A percentile compares a stretch with the other conserved stretches of the same genome.
phyloP scores from a whole-genome alignment of 1,139 yeast genomes.

The Yamadazyma diospyri region DNA sequence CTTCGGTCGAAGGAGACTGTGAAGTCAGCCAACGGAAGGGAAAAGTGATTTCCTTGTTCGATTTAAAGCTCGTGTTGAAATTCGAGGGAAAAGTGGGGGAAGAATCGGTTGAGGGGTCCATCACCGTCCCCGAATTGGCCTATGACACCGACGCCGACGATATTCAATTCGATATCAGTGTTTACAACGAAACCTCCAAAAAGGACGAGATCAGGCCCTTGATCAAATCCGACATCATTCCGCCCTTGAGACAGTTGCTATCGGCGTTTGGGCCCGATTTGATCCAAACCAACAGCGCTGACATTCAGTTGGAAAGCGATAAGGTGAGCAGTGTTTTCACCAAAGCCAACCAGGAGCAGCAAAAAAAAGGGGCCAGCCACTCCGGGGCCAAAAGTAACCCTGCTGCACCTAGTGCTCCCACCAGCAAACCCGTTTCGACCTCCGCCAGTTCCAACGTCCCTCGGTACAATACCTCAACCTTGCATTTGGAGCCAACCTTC shows the following conservation, averaged over 20 bases:
- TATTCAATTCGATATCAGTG: constrained; percentile 73
- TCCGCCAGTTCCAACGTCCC: constrained; percentile 33
- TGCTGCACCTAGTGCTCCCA: constrained; percentile 13
- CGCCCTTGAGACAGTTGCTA: constrained; percentile 61
- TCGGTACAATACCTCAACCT: constrained; percentile 72
- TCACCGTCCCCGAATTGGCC: constrained; percentile 89
- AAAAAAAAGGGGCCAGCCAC: constrained; percentile 3
- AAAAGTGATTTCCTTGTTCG: constrained; percentile 88
- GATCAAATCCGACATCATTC: constrained; percentile 61
- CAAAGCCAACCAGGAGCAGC: constrained; percentile 52
- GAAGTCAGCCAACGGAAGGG: constrained; percentile 97
- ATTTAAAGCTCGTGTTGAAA: constrained; percentile 63
- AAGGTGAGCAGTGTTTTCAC: constrained; percentile 68
- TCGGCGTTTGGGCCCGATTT: constrained; percentile 72
- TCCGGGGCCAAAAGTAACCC: constrained; percentile 5
- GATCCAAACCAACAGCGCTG: constrained; percentile 72
- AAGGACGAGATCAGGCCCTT: constrained; percentile 49
- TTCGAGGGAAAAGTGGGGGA: constrained; percentile 48
- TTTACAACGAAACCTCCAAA: constrained; percentile 57
- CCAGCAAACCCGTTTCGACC: constrained; percentile 4
- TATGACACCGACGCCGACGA: constrained; percentile 86
- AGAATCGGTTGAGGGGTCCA: constrained; percentile 56
- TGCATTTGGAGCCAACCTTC: constrained; percentile 77
- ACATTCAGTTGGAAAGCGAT: constrained; percentile 70
- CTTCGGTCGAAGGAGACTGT: constrained; percentile 88